Percentiles rank a stretch among this genome's conserved stretches.
These are phyloP conservation scores for Blastomyces parvus DNA, from an alignment of 2,329 filamentous ascomycete species.

Conservation along the genomic window DNA sequence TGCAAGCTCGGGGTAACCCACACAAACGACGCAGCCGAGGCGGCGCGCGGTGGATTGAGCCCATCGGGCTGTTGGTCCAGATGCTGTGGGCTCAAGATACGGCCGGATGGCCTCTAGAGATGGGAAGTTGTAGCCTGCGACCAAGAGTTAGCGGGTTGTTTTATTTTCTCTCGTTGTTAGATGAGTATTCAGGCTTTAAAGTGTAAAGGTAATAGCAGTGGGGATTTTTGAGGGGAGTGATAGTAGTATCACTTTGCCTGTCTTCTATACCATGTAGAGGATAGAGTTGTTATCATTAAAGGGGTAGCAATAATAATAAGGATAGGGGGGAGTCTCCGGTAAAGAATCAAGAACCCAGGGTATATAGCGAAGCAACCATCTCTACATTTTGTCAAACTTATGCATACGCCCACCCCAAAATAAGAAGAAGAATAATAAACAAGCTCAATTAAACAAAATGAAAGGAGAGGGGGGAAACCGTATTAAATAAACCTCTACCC, in stretches of 20 bases:
- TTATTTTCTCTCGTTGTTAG: background rate
- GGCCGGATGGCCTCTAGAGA: slow-evolving; percentile 48
- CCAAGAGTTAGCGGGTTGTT: background rate
- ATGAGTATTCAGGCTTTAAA: background rate
- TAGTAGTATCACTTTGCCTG: background rate
- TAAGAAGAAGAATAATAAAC: background rate
- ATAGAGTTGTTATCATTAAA: background rate
- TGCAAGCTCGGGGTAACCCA: slow-evolving; percentile 52
- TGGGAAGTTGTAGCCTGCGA: slow-evolving; percentile 54
- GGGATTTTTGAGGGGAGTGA: background rate
- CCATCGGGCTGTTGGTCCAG: slow-evolving; percentile 49
- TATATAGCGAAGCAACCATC: too few species aligned
- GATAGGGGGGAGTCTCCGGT: too few species aligned
- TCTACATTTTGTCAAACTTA: background rate
- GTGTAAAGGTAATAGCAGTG: background rate
- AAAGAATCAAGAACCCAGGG: too few species aligned
- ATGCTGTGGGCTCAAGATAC: slow-evolving; percentile 49
- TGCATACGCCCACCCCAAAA: background rate
- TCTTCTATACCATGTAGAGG: background rate
- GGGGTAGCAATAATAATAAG: too few species aligned
- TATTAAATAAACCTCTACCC: slow-evolving; percentile 15
- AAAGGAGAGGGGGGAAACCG: slow-evolving; percentile 1
- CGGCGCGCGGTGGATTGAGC: slow-evolving; percentile 46
- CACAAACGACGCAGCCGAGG: slow-evolving; percentile 50
- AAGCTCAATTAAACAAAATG: background rate